Percentiles rank a stretch among this genome's conserved stretches.
Evolutionary conservation across 2,329 filamentous ascomycete genomes (phyloP).

Genomic region (Scytalidium sp.): DNA sequence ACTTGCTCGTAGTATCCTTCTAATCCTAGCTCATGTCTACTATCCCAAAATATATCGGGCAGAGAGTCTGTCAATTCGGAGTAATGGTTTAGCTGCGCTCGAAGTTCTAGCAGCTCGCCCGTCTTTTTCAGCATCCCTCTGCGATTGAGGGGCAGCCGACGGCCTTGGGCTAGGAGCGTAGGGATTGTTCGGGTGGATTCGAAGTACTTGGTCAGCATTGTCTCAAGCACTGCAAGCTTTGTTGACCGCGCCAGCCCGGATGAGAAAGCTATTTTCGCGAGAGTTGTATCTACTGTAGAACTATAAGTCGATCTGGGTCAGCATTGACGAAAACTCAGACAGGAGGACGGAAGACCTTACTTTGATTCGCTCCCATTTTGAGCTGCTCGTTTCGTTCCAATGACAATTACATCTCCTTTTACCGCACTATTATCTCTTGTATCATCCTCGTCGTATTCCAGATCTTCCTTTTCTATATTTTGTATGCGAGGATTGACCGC

Average conservation of each 20-base stretch:
- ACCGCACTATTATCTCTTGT: slow-evolving; percentile 72
- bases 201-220: slow-evolving; percentile 78
- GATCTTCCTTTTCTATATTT: slow-evolving; percentile 78
- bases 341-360: slow-evolving; percentile 9
- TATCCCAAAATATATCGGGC: slow-evolving; percentile 97
- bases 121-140: slow-evolving; percentile 89
- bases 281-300: slow-evolving; percentile 53
- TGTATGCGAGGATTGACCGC: slow-evolving; percentile 71
- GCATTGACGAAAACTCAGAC: not conserved
- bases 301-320: slow-evolving; percentile 11
- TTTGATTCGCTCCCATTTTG: slow-evolving; percentile 31
- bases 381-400: slow-evolving; percentile 69
- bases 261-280: slow-evolving; percentile 95
- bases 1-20: slow-evolving; percentile 96
- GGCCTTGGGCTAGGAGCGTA: slow-evolving; percentile 68
- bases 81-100: slow-evolving; percentile 93
- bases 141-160: slow-evolving; percentile 60
- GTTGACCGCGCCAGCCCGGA: slow-evolving; percentile 90
- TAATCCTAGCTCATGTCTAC: slow-evolving; percentile 79
- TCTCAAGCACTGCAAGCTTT: slow-evolving; percentile 89
- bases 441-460: slow-evolving; percentile 80
- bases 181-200: slow-evolving; percentile 82
- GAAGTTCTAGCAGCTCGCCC: slow-evolving; percentile 82
- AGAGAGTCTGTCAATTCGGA: slow-evolving; percentile 93
- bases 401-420: slow-evolving; percentile 81